phyloP scores from a whole-genome alignment of 169 alveolate species.

The Plasmodium vivax region DNA sequence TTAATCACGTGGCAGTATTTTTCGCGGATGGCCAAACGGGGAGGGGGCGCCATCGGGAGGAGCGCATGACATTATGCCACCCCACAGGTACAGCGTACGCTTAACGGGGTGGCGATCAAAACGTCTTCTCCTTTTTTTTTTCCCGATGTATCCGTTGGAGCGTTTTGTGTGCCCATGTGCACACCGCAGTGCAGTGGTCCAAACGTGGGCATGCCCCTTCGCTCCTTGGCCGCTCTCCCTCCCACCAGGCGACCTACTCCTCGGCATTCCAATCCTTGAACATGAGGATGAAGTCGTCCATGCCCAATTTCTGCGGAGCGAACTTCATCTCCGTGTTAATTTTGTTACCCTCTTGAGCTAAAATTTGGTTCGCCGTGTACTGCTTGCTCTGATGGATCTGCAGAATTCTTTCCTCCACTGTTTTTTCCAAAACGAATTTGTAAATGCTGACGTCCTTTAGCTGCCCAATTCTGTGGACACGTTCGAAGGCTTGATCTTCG shows the following conservation, averaged over 20 bases:
- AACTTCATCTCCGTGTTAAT: slow-evolving; percentile 43
- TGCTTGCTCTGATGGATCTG: slow-evolving; percentile 81
- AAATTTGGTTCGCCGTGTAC: slow-evolving; percentile 65
- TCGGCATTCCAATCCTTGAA: slow-evolving; percentile 70
- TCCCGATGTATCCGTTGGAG: background rate
- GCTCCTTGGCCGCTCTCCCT: background rate
- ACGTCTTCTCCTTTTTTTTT: background rate
- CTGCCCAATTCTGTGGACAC: slow-evolving; percentile 96
- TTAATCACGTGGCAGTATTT: background rate
- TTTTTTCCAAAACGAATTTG: slow-evolving; percentile 84
- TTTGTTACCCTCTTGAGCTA: slow-evolving; percentile 64
- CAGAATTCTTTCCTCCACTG: slow-evolving; percentile 90
- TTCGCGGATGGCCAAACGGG: background rate
- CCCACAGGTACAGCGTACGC: background rate
- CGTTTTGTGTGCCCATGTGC: background rate
- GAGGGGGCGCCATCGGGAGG: background rate
- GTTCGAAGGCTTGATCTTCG: slow-evolving; percentile 94
- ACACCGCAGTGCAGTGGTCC: background rate
- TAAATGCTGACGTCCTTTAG: slow-evolving; percentile 85
- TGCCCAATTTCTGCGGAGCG: slow-evolving; percentile 54
- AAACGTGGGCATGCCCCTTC: background rate
- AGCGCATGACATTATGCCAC: background rate
- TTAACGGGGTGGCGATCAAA: background rate
- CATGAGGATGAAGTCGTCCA: slow-evolving; percentile 69
- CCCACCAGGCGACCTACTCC: background rate